Conservation (phyloP, 768 basidiomycete genomes). For the Guyanaporus albipodus region DNA sequence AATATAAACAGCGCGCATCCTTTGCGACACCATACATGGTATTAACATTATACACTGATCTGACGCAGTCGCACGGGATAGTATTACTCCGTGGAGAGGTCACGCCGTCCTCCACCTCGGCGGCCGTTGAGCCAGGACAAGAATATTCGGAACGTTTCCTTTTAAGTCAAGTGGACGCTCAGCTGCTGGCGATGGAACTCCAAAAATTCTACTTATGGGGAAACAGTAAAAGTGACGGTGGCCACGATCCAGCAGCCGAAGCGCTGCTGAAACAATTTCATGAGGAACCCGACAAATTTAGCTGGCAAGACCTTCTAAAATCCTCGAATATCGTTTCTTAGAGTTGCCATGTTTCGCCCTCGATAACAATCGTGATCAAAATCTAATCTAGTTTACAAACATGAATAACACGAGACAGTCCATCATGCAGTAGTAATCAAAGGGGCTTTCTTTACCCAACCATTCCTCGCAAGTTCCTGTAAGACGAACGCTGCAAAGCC, state of each 20-base stretch:
- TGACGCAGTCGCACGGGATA: slow-evolving; percentile 71
- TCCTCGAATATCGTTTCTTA: slow-evolving; percentile 30
- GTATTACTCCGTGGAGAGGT: slow-evolving; percentile 92
- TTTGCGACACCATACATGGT: slow-evolving; percentile 92
- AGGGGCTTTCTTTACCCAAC: slow-evolving; percentile 52
- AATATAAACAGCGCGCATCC: slow-evolving; percentile 80
- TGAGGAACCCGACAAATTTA: slow-evolving; percentile 71
- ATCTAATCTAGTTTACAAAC: not conserved
- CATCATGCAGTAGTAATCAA: slow-evolving; percentile 22
- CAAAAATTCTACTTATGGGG: slow-evolving; percentile 86
- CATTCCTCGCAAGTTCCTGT: slow-evolving; percentile 50
- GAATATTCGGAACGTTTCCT: slow-evolving; percentile 40
- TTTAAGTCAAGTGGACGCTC: slow-evolving; percentile 78
- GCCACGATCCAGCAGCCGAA: slow-evolving; percentile 20
- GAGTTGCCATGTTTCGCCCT: not conserved
- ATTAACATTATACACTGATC: slow-evolving; percentile 88
- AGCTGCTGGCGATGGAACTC: slow-evolving; percentile 70
- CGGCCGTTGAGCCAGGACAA: slow-evolving; percentile 33
- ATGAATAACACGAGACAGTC: not conserved
- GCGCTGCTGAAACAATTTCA: slow-evolving; percentile 68
- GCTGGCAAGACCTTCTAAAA: slow-evolving; percentile 76
- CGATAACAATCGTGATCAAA: not conserved
- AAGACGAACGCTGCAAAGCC: slow-evolving; percentile 61
- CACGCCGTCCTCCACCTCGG: slow-evolving; percentile 55
- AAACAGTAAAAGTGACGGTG: slow-evolving; percentile 17